Evolutionary conservation across 2,329 filamentous ascomycete genomes (phyloP).

Genomic region (Fusarium beomiforme): DNA sequence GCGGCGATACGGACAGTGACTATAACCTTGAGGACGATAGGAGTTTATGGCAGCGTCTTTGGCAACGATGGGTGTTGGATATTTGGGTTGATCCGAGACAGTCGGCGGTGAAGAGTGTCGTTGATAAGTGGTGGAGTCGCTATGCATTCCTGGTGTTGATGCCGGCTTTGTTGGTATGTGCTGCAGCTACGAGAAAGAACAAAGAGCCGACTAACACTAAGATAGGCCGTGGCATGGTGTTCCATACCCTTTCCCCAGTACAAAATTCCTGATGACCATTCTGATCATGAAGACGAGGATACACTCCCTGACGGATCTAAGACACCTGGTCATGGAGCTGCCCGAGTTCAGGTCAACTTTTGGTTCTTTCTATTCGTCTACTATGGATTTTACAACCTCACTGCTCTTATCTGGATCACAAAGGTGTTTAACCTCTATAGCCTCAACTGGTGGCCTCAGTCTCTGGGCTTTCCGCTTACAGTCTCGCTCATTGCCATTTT

Average conservation of each 20-base stretch:
- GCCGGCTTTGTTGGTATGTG: constrained; percentile 67
- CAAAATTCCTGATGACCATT: constrained; percentile 58
- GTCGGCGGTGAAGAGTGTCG: constrained; percentile 64
- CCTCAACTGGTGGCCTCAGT: constrained; percentile 76
- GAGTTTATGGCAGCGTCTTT: constrained; percentile 48
- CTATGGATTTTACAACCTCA: constrained; percentile 75
- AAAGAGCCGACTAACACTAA: constrained; percentile 5
- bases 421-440: constrained; percentile 78
- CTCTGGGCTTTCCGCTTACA: constrained; percentile 72
- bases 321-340: constrained; percentile 69
- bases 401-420: constrained; percentile 75
- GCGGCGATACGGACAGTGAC: constrained; percentile 33
- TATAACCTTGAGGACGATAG: constrained; percentile 50
- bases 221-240: constrained; percentile 71
- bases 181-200: neutral
- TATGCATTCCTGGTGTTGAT: constrained; percentile 70
- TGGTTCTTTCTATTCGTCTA: constrained; percentile 78
- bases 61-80: constrained; percentile 56
- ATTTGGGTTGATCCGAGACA: constrained; percentile 71
- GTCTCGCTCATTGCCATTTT: constrained; percentile 68
- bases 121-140: constrained; percentile 71
- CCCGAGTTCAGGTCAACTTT: constrained; percentile 72
- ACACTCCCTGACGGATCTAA: constrained; percentile 49
- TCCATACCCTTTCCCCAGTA: constrained; percentile 73
- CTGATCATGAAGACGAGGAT: constrained; percentile 51